A percentile compares a stretch with the other conserved stretches of the same genome.
Conservation (phyloP, 2,329 filamentous ascomycete species). For the Mycogone perniciosa region DNA sequence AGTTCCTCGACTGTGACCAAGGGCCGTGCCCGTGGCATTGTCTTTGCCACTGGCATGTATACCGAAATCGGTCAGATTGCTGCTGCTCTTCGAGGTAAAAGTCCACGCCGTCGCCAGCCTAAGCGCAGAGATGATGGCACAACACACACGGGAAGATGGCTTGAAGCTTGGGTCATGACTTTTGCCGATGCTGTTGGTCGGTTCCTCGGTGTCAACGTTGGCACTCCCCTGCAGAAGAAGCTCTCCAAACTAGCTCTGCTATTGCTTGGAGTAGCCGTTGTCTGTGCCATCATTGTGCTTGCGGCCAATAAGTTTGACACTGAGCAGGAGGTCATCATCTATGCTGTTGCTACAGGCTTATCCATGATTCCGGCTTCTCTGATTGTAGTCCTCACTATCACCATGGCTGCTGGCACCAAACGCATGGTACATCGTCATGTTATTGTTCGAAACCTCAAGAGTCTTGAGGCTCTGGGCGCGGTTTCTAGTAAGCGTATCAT, state of each 20-base stretch:
- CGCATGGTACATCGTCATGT: conserved; percentile 48
- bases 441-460: conserved; percentile 45
- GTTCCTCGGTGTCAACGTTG: conserved; percentile 46
- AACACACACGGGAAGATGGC: conserved; percentile 24
- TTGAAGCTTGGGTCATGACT: conserved; percentile 33
- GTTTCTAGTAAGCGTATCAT: conserved; percentile 37
- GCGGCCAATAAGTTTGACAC: conserved; percentile 35
- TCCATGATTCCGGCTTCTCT: conserved; percentile 48
- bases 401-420: conserved; percentile 50
- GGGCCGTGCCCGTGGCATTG: conserved; percentile 53
- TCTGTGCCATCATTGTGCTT: conserved; percentile 41
- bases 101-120: conserved; percentile 28
- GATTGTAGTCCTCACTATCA: conserved; percentile 50
- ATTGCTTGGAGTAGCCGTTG: conserved; percentile 54
- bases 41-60: conserved; percentile 54
- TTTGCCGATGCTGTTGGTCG: conserved; percentile 31
- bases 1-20: conserved; percentile 57
- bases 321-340: conserved; percentile 36
- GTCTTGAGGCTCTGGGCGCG: conserved; percentile 47
- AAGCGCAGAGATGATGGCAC: conserved; percentile 40
- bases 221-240: conserved; percentile 64
- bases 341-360: conserved; percentile 40
- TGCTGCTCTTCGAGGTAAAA: conserved; percentile 35
- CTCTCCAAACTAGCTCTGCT: conserved; percentile 63
- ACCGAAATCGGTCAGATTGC: conserved; percentile 60